phyloP scores from a whole-genome alignment of 345 rosid species.

The Eucalyptus sp. region DNA sequence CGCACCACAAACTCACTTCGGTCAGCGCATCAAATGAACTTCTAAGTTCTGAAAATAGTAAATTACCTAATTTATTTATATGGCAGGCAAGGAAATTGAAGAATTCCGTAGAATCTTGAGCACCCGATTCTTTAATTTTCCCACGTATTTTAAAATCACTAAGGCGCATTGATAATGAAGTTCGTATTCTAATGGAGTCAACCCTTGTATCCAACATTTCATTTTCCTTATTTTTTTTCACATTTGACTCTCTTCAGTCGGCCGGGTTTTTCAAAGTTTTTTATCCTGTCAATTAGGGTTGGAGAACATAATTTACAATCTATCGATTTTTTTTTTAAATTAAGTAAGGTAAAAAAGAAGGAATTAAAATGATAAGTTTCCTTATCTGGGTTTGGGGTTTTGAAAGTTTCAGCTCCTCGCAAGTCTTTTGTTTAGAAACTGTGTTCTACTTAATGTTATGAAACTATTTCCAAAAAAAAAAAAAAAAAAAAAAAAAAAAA shows the following conservation, averaged over 20 bases:
- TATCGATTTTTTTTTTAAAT: not conserved
- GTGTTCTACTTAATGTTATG: not conserved
- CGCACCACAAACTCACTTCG: not conserved
- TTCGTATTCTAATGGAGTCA: not conserved
- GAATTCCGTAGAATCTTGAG: not conserved
- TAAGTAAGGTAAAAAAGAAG: not conserved
- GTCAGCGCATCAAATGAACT: not conserved
- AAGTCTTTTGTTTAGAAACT: not conserved
- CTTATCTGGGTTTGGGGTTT: not conserved
- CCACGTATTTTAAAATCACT: not conserved
- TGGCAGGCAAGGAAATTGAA: not conserved
- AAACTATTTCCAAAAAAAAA: not conserved
- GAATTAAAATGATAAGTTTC: not conserved
- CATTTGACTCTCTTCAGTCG: not conserved
- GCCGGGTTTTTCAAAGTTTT: not conserved
- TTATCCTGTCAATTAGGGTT: not conserved
- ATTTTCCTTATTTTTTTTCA: not conserved
- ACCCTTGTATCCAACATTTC: not conserved
- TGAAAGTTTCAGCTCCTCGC: not conserved
- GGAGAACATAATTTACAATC: not conserved
- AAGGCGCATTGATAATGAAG: not conserved
- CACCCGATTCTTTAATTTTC: not conserved
- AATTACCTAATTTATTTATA: not conserved
- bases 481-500: accelerated
- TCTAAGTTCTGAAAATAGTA: not conserved